Percentiles rank a stretch among this genome's conserved stretches.
Conservation (phyloP, 1,139 yeast species). For the Pichia sp. region DNA sequence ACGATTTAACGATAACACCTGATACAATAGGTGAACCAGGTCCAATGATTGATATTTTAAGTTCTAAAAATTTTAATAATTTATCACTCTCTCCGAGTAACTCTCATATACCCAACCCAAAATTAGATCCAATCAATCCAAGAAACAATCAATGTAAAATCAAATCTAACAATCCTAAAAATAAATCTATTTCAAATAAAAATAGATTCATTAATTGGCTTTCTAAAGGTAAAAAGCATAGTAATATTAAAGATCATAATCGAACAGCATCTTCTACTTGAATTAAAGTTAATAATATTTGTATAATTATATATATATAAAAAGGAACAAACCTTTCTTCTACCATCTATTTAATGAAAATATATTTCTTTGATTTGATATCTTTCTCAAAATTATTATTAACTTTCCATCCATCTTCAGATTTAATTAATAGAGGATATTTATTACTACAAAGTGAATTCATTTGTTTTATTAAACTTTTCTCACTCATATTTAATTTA, state of each 20-base stretch:
- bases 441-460: not conserved
- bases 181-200: not conserved
- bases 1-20: conserved; percentile 23
- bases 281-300: too few species aligned
- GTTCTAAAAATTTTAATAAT: conserved; percentile 5
- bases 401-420: not conserved
- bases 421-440: not conserved
- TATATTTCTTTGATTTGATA: not conserved
- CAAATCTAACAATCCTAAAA: not conserved
- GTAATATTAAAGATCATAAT: too few species aligned
- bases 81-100: not conserved
- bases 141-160: not conserved
- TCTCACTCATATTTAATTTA: not conserved
- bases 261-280: too few species aligned
- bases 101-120: not conserved
- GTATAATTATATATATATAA: not conserved
- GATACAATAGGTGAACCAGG: conserved; percentile 27
- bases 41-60: conserved; percentile 24
- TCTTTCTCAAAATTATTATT: not conserved
- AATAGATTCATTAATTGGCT: not conserved
- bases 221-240: not conserved
- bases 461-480: not conserved
- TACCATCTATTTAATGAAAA: not conserved
- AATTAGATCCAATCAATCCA: not conserved
- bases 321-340: too few species aligned